Evolutionary conservation across 331 rosid genomes (phyloP), one percentile per base, ranked within the genome.

Genomic region (Malus hybrid): DNA sequence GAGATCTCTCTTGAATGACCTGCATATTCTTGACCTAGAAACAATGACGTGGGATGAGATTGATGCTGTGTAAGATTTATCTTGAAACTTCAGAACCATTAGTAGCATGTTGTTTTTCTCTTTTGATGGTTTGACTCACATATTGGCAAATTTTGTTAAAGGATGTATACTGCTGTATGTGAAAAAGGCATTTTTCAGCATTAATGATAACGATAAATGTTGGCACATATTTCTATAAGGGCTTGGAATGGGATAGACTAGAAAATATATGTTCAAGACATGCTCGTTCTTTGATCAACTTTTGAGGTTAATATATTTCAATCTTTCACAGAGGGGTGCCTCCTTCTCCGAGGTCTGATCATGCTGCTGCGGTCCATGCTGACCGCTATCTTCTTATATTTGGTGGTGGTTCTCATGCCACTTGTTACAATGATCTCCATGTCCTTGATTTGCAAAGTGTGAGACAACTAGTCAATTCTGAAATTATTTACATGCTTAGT

Each of bases 261-360:
- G 68, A 64, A 64, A 64, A 32, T 18, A 32, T 32, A 22, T 64
- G 44, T 30, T 32, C 46, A 30, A 16, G 46, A 11, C 68, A 64
- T 32, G 26, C 55, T 63, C 34, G 10, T 30, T 5, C 32, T 18
- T 72, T 29, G 68, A 66, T 79, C 18, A 50, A 29, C 7, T n/a
- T 62, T 61, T 63, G 70, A 44, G 73, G 55, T 73, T 50, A 2
- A 62, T 61, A 26, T 30, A 13, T 72, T 57, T 65, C 34, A 53
- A 33, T 64, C 71, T 71, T 82, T 86, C 82, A 81, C 91, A 93
- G 98, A 48, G 97, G 98, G 53, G 86, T 81, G 69, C 87, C 96
- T 68, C 98, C 98, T 80, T 93, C 97, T 82, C 97, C 96, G 20
- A 88, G 98, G 86, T 93, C 98, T 62, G 97, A 93, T 87, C 98